Base-by-base conservation (phyloP, 139 green algal species). In the Tetradesmus lagerheimii region DNA sequence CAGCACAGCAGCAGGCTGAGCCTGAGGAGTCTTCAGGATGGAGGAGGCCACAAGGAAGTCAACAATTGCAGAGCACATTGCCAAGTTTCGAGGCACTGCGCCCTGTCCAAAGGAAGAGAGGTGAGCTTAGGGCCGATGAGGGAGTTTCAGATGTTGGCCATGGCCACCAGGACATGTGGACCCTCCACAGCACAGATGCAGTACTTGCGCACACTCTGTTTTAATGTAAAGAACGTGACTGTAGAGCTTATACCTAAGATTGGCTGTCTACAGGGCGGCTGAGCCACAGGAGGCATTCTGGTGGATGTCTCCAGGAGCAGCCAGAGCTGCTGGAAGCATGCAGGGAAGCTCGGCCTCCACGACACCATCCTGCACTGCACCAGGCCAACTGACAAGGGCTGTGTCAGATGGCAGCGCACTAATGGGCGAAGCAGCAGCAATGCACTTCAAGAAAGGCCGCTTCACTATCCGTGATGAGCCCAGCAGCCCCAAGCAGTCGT, bases 21-120 rank as follows among this genome's bases (percentile, higher is more conserved):
- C n/a, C n/a, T n/a, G n/a, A n/a, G n/a, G n/a, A n/a, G n/a, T n/a
- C 50, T 23, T 71, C 57, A 71, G 15, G 23, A 84, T 84, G 79
- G 79, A n/a, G 34, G 39, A 84, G 27, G 37, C 47, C n/a, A 45
- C 11, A n/a, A 75, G 45, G 18, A 57, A 57, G n/a, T 43, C 29
- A 45, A 35, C n/a, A 12, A 86, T 45, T n/a, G 29, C 43, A 4
- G 43, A 71, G 43, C 45, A 71, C 14, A 75, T 31, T 75, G 47
- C n/a, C 9, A 74, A 23, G 34, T 74, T 86, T 31, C 43, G 79
- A 31, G 25, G n/a, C 20, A n/a, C 27, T 11, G 20, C 27, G 9
- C 79, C 79, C 27, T 29, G 41, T n/a, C 41, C 25, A 5, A 84
- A 84, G 4, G 27, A 62, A 12, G 39, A 62, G 4, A 64, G 79